phyloP scores from a whole-genome alignment of 2,329 filamentous ascomycete species.

The Fusarium nurragi region DNA sequence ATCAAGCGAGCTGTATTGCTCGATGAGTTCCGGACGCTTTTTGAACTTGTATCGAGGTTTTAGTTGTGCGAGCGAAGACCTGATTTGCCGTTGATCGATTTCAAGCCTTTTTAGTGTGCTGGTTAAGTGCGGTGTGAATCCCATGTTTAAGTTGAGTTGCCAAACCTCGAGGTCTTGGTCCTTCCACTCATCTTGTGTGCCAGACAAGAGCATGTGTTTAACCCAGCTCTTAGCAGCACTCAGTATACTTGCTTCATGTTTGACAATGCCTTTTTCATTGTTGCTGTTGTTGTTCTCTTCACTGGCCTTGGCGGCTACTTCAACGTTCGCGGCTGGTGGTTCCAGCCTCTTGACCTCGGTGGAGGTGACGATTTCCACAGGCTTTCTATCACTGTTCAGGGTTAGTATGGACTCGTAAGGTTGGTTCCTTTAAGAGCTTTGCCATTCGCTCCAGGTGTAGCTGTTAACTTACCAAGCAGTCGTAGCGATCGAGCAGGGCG shows the following conservation, averaged over 20 bases:
- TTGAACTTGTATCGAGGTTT: background rate
- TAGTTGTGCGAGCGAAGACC: background rate
- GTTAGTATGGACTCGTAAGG: no score
- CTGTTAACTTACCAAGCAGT: background rate
- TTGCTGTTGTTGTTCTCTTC: no score
- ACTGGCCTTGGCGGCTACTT: background rate
- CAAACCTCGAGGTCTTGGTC: background rate
- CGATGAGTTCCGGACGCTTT: background rate
- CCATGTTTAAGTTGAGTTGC: background rate
- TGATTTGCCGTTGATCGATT: background rate
- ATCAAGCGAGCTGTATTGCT: background rate
- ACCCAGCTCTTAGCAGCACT: background rate
- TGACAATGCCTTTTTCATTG: fast-evolving
- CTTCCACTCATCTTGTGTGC: background rate
- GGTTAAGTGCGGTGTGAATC: background rate
- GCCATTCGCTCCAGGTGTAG: no score
- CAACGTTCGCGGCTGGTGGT: no score
- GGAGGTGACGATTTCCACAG: background rate
- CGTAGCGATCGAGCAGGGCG: background rate
- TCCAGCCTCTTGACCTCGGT: background rate
- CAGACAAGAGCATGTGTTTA: background rate
- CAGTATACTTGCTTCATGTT: background rate
- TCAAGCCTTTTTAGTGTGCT: background rate
- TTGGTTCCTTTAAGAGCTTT: no score
- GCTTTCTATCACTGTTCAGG: background rate